Percentiles rank a stretch among this genome's conserved stretches.
Conservation (phyloP, 352 stramenopile genomes). For the Pythium guiyangense region DNA sequence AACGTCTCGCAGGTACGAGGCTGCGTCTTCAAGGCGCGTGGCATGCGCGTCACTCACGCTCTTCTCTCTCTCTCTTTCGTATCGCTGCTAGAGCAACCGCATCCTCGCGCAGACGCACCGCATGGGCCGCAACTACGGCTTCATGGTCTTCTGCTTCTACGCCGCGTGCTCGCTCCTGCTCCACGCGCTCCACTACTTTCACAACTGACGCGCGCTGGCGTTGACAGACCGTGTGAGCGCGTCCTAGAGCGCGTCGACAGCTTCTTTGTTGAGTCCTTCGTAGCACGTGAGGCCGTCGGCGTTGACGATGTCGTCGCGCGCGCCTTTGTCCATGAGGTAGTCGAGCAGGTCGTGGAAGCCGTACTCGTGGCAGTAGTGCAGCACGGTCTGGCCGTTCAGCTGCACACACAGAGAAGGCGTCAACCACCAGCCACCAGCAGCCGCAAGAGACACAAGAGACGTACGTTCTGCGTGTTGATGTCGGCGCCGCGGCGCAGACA, state of each 20-base stretch:
- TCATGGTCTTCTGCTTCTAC: constrained; percentile 88
- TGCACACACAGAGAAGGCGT: no score
- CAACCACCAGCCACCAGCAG: no score
- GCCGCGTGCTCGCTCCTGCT: constrained; percentile 60
- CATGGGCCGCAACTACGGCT: constrained; percentile 74
- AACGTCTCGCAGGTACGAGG: constrained; percentile 70
- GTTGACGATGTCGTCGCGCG: constrained; percentile 89
- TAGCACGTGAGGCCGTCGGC: constrained; percentile 94
- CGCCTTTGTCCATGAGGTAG: constrained; percentile 95
- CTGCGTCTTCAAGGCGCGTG: neutral
- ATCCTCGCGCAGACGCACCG: constrained; percentile 74
- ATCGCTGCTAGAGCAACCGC: constrained; percentile 47
- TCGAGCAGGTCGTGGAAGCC: constrained; percentile 92
- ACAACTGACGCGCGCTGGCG: constrained; percentile 46
- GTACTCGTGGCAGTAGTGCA: constrained; percentile 94
- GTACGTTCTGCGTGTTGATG: constrained; percentile 92
- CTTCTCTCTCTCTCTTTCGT: no score
- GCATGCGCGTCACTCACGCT: neutral
- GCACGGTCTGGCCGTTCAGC: constrained; percentile 88
- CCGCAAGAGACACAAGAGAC: no score
- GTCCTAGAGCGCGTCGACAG: constrained; percentile 64
- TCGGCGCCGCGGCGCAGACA: constrained; percentile 90
- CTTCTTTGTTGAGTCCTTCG: constrained; percentile 88
- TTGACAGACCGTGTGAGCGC: no score
- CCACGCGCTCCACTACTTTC: constrained; percentile 81